Evolutionary conservation across 306 rosid species (phyloP), one percentile per base, ranked within the genome.

Genomic region (Glycine latifolia): DNA sequence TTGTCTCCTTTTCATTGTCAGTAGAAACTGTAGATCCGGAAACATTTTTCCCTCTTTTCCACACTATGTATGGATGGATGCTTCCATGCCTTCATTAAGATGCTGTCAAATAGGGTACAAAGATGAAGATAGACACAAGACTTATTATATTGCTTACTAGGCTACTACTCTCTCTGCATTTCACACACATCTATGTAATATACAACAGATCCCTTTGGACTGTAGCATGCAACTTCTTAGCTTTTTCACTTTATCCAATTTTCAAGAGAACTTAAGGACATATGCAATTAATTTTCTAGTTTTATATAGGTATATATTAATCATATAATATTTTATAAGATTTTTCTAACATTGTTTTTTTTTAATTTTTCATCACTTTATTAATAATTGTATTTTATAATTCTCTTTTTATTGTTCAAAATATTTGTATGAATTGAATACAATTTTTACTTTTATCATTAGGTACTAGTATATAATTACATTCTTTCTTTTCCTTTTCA

Each of bases 1-100:
- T 85, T 71, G 75, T 53, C 65, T 88, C 94, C 62, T 74, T 88
- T 85, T 90, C 89, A 55, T 55, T 52, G 86, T 87, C 88, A 85
- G 80, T 81, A 66, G 11, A 55, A 84, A 85, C 81, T 83, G 82
- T 87, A 79, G 88, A 83, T 84, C 59, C 48, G 70, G 74, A 79
- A 60, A 79, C 76, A 77, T 83, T 75, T 72, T 46, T 48, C 5
- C 26, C 50, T 39, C 74, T 67, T 81, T 84, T 10, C 31, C 44
- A 58, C 49, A 56, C 56, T 60, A 26, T 61, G 71, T 73, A 69
- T 73, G 65, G 74, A 68, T 84, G 46, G 77, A 71, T 80, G 66
- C 81, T 85, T 71, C 79, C 82, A 46, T 56, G 78, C 71, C 87
- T 71, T 49, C 75, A 81, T 68, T 63, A 81, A 74, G 52, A 84